Conservation (phyloP, 352 stramenopile genomes). For the Hyaloperonospora arabidopsidis region DNA sequence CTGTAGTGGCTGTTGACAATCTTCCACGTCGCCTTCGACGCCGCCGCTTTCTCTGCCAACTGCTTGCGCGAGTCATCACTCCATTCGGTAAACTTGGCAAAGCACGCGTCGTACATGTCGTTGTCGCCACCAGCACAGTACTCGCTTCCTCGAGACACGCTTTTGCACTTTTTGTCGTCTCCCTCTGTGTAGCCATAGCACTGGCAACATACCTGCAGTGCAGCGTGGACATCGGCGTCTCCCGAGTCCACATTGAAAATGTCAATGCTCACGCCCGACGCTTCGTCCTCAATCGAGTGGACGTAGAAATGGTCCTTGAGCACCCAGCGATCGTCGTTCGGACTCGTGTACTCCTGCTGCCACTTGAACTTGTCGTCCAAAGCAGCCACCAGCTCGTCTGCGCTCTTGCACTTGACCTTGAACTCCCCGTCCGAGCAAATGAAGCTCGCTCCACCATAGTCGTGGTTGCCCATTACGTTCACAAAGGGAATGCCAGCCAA, state of each 20-base stretch:
- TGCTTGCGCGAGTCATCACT: constrained; percentile 51
- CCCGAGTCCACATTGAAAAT: constrained; percentile 65
- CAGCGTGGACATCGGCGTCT: constrained; percentile 44
- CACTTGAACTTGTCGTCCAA: constrained; percentile 46
- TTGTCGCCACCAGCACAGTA: constrained; percentile 50
- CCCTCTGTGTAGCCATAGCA: constrained; percentile 52
- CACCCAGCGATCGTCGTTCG: constrained; percentile 51
- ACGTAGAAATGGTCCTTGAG: constrained; percentile 58
- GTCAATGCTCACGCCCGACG: constrained; percentile 45
- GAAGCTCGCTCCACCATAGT: constrained; percentile 57
- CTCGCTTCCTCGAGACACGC: constrained; percentile 36
- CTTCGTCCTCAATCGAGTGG: constrained; percentile 32
- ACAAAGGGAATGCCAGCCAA: constrained; percentile 47
- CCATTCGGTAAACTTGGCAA: constrained; percentile 51
- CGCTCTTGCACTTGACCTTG: constrained; percentile 24
- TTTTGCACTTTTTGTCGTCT: constrained; percentile 36
- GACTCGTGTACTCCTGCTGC: constrained; percentile 44
- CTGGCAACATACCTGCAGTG: constrained; percentile 50
- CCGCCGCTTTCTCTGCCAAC: constrained; percentile 31
- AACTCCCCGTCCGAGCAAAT: constrained; percentile 36
- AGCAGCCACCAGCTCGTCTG: constrained; percentile 25
- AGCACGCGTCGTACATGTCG: constrained; percentile 48
- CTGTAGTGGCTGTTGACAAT: constrained; percentile 67
- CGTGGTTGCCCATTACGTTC: constrained; percentile 64
- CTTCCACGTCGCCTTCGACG: constrained; percentile 59